These are phyloP conservation scores for Aspergillus sclerotiicarbonarius DNA, from an alignment of 495 filamentous ascomycete species.

Conservation along the genomic window DNA sequence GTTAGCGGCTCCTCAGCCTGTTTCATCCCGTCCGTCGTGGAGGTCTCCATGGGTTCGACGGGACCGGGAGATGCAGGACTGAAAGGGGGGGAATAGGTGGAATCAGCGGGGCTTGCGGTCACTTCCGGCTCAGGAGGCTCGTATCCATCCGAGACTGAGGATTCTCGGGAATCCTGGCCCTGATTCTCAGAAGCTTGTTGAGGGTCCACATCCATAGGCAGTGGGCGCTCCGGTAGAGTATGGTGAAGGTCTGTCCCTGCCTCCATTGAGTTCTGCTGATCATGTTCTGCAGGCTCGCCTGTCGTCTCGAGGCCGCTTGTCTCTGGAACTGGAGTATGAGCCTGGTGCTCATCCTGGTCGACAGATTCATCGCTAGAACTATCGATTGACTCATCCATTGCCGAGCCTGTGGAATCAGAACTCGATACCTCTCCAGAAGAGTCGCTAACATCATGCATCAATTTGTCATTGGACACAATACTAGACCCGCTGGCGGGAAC, in stretches of 20 bases:
- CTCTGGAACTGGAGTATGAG: background rate
- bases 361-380: conserved; percentile 22
- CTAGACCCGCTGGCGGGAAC: background rate
- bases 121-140: conserved; percentile 56
- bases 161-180: conserved; percentile 26
- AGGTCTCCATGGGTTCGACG: conserved; percentile 20
- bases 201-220: background rate
- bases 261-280: background rate
- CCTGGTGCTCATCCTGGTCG: conserved; percentile 20
- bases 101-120: conserved; percentile 28
- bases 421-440: conserved; percentile 14
- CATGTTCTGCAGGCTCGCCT: conserved; percentile 7
- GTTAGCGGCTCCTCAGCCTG: conserved; percentile 33
- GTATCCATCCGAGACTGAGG: conserved; percentile 51
- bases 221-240: conserved; percentile 11
- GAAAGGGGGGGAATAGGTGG: conserved; percentile 38
- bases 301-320: background rate
- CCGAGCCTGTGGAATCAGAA: conserved; percentile 36
- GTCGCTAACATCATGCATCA: conserved; percentile 10
- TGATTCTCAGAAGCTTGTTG: conserved; percentile 9
- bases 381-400: conserved; percentile 43
- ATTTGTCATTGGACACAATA: background rate
- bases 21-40: conserved; percentile 20
- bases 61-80: conserved; percentile 31
- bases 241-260: background rate